These are phyloP conservation scores for Epichloe typhina DNA, from an alignment of 2,329 filamentous ascomycete species.

Conservation along the genomic window DNA sequence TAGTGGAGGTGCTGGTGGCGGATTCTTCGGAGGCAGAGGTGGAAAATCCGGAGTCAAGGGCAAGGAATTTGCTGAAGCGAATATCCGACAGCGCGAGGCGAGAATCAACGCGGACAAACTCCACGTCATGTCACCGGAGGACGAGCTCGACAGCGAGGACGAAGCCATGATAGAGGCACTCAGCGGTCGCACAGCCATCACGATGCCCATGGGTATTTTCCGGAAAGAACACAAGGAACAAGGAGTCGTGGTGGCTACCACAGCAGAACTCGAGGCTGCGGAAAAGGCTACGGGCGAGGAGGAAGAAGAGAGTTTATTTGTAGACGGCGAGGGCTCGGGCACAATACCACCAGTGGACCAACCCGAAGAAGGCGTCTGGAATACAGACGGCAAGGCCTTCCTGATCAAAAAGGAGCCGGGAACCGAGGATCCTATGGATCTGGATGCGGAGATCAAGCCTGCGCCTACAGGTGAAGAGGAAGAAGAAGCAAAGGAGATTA, in stretches of 20 bases:
- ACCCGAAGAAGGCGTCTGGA: slow-evolving; percentile 30
- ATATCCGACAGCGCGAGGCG: slow-evolving; percentile 23
- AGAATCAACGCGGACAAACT: slow-evolving; percentile 46
- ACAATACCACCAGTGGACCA: slow-evolving; percentile 15
- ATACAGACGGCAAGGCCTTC: slow-evolving; percentile 23
- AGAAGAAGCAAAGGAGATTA: slow-evolving; percentile 11
- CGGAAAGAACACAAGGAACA: slow-evolving; percentile 40
- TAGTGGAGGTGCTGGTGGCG: slow-evolving; percentile 15
- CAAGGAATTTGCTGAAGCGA: slow-evolving; percentile 26
- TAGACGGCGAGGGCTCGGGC: slow-evolving; percentile 22
- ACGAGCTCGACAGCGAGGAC: slow-evolving; percentile 33
- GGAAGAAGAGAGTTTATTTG: slow-evolving; percentile 33
- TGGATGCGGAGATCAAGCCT: slow-evolving; percentile 21
- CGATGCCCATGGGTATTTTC: slow-evolving; percentile 43
- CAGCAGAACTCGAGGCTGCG: slow-evolving; percentile 43
- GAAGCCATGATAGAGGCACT: slow-evolving; percentile 27
- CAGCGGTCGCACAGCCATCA: slow-evolving; percentile 16
- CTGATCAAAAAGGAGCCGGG: slow-evolving; percentile 33
- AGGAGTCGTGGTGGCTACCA: slow-evolving; percentile 39
- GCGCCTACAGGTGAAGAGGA: slow-evolving; percentile 8
- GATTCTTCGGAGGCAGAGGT: slow-evolving; percentile 15
- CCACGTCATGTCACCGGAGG: slow-evolving; percentile 28
- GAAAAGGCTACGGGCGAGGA: slow-evolving; percentile 32
- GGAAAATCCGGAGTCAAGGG: slow-evolving; percentile 21
- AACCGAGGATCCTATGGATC: slow-evolving; percentile 27